Percentiles rank a stretch among this genome's conserved stretches.
Conservation (phyloP, 2,329 filamentous ascomycete species). For the Calonectria hawksworthii region DNA sequence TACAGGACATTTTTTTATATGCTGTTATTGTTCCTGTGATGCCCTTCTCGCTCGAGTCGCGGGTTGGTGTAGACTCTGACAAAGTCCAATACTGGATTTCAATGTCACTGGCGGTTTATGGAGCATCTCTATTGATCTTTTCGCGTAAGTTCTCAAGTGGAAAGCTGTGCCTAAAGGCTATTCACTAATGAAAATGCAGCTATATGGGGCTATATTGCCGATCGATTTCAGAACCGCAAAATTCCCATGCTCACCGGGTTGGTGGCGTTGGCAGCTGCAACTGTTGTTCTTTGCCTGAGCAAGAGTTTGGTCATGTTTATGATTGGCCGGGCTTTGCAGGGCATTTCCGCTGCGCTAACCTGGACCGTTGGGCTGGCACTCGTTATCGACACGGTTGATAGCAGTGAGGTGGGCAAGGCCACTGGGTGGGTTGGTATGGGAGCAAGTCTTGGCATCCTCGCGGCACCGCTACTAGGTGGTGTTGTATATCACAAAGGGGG, state of each 20-base stretch:
- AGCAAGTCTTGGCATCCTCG: constrained; percentile 49
- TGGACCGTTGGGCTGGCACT: constrained; percentile 55
- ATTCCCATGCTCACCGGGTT: constrained; percentile 52
- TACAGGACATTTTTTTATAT: constrained; percentile 53
- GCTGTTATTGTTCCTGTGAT: constrained; percentile 52
- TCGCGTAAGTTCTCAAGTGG: constrained; percentile 46
- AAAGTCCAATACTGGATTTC: constrained; percentile 54
- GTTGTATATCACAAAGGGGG: constrained; percentile 50
- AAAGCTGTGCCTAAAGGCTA: background rate
- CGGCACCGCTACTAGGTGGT: constrained; percentile 51
- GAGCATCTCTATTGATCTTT: constrained; percentile 47
- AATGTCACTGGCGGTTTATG: constrained; percentile 52
- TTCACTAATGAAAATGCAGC: constrained; percentile 38
- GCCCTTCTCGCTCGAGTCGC: constrained; percentile 48
- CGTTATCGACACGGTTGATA: constrained; percentile 51
- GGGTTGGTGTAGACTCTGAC: constrained; percentile 42
- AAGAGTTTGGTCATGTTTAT: constrained; percentile 50
- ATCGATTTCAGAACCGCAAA: constrained; percentile 50
- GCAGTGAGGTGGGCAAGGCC: constrained; percentile 48
- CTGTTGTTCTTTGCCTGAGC: constrained; percentile 50
- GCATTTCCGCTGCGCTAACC: constrained; percentile 50
- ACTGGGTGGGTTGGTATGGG: constrained; percentile 53
- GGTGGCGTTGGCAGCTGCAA: constrained; percentile 46
- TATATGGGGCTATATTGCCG: constrained; percentile 53
- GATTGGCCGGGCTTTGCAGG: constrained; percentile 50